Base-by-base conservation (phyloP, 371 early-diverging fungal species). In the Basidiobolus meristosporus region DNA sequence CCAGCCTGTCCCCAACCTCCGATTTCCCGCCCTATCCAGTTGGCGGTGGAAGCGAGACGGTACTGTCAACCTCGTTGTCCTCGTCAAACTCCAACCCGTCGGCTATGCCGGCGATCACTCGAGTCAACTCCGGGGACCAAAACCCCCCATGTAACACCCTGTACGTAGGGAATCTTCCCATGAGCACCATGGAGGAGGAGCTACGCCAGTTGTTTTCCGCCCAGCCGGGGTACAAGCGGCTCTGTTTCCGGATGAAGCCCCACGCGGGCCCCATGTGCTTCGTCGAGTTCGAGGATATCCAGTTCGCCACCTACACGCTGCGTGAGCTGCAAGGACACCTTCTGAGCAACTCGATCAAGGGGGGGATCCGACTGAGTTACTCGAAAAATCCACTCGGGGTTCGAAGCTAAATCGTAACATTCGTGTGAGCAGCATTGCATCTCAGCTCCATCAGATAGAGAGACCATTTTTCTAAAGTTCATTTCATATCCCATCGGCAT, bases 101-200 rank as follows among this genome's bases (percentile, higher is more conserved):
- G 45, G 7, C 9, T 5, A 56, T 47, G 7, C 46, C 50, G 20
- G 53, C 49, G 14, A 53, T 50, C 42, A 52, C 56, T 38, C 40
- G 52, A 17, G 53, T 65, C 1, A 77, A 77, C 47, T 68, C 76
- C 1, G 73, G 70, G 19, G 90, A 89, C 54, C 82, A 88, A 52
- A 90, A 93, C 52, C 90, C 90, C n/a, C 91, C 91, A 1, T 90
- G 95, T 62, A 93, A 90, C 52, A 90, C 91, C 2, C 63, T 90
- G n/a, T 90, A 91, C 51, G 89, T 93, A n/a, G 91, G 91, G 31
- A 90, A 90, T 52, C 57, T 93, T 19, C 87, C 90, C 2, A 57
- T 63, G 41, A 74, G 80, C 46, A 70, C 90, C 9, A 62, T 57
- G 22, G 89, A 90, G 53, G 82, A 81, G 3, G 91, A 93, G 50